Evolutionary conservation across 306 rosid species (phyloP).

Genomic region (Nissolia schottii): DNA sequence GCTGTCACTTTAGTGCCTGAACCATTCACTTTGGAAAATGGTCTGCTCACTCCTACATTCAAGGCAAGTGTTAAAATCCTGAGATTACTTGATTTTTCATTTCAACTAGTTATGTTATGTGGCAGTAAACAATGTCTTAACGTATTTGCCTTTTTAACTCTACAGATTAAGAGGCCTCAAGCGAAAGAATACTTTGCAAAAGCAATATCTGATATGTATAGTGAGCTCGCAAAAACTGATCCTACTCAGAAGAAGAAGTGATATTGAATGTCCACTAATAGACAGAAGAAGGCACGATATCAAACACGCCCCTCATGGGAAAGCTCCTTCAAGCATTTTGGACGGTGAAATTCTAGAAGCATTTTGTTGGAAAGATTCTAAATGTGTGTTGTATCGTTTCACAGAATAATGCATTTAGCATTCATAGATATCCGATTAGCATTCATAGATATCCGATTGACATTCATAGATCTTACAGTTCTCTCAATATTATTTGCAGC

Average conservation of each 20-base stretch:
- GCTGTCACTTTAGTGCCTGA: slow-evolving; percentile 68
- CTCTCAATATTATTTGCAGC: not conserved
- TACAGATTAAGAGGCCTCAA: slow-evolving; percentile 91
- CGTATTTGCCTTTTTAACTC: not conserved
- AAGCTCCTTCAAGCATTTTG: not conserved
- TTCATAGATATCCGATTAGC: not conserved
- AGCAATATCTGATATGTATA: slow-evolving; percentile 73
- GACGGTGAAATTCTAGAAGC: not conserved
- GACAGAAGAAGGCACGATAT: not conserved
- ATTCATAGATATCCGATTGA: too few relatives aligned
- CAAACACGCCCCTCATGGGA: not conserved
- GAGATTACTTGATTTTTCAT: not conserved
- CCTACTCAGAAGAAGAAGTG: slow-evolving; percentile 37
- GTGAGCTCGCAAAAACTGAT: slow-evolving; percentile 57
- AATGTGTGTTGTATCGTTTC: slow-evolving; percentile 13
- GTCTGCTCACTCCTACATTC: slow-evolving; percentile 85
- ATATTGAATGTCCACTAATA: slow-evolving; percentile 14
- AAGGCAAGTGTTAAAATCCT: slow-evolving; percentile 57
- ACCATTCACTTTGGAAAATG: slow-evolving; percentile 85
- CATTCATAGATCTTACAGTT: too few relatives aligned
- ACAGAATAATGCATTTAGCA: not conserved
- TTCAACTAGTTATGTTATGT: not conserved
- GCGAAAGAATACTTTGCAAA: slow-evolving; percentile 74
- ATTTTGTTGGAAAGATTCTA: slow-evolving; percentile 4
- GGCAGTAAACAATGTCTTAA: not conserved